Evolutionary conservation across 202 grass and related monocot genomes (phyloP).

Genomic region (Alloteropsis angusta): DNA sequence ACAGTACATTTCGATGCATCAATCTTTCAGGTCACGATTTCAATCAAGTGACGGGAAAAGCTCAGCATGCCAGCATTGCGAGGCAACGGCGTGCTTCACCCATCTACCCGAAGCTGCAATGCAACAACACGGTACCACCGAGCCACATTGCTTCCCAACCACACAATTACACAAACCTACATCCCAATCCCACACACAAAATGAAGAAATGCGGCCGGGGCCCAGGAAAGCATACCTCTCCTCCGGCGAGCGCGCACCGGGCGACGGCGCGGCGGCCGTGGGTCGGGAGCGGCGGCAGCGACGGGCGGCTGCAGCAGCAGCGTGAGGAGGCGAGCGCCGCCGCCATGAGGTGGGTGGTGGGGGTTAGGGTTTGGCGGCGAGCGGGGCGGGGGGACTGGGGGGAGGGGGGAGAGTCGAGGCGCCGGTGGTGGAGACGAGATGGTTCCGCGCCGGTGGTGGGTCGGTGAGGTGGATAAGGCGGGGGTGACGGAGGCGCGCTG

Average conservation of each 20-base stretch:
- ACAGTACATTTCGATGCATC: background rate
- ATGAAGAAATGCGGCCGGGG: background rate
- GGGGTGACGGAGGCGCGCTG: background rate
- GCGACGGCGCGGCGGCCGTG: slow-evolving; percentile 10
- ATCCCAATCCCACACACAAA: background rate
- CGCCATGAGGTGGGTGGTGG: slow-evolving; percentile 20
- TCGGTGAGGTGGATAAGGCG: slow-evolving; percentile 32
- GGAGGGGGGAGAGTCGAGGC: background rate
- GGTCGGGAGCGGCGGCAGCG: background rate
- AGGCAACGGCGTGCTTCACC: background rate
- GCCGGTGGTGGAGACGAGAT: background rate
- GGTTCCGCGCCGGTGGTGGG: background rate
- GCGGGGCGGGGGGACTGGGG: background rate
- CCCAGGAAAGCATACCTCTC: slow-evolving; percentile 11
- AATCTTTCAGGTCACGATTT: background rate
- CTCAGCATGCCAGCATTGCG: background rate
- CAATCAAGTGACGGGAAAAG: background rate
- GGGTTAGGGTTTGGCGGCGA: background rate
- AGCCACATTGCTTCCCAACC: slow-evolving; percentile 22
- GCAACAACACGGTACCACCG: background rate
- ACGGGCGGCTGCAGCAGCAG: slow-evolving; percentile 25
- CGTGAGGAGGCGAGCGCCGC: slow-evolving; percentile 42
- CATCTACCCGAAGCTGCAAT: background rate
- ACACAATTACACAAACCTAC: background rate
- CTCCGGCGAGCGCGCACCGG: slow-evolving; percentile 25